These are phyloP conservation scores for Monosporozyma unispora DNA, from an alignment of 805 yeast species.

Conservation along the genomic window DNA sequence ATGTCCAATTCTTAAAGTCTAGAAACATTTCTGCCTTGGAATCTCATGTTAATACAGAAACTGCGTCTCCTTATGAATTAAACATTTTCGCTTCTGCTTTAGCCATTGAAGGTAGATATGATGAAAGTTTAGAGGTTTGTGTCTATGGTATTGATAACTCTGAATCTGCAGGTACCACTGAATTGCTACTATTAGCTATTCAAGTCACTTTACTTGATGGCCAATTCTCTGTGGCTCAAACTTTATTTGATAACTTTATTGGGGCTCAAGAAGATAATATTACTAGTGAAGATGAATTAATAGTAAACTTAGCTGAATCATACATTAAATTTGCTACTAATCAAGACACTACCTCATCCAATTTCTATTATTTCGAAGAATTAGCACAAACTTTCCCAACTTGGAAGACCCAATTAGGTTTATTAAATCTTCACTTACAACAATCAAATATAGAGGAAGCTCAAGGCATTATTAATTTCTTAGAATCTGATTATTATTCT, in stretches of 20 bases:
- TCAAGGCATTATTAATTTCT: conserved; percentile 45
- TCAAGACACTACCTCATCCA: conserved; percentile 32
- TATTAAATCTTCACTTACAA: conserved; percentile 69
- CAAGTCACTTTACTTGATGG: conserved; percentile 35
- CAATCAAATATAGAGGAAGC: conserved; percentile 79
- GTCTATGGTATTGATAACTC: conserved; percentile 38
- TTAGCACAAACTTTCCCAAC: conserved; percentile 45
- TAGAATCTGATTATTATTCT: conserved; percentile 35
- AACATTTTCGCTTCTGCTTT: conserved; percentile 23
- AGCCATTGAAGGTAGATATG: conserved; percentile 20
- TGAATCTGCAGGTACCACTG: conserved; percentile 30
- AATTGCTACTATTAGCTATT: conserved; percentile 35
- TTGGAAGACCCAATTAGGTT: conserved; percentile 47
- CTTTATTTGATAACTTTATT: conserved; percentile 36
- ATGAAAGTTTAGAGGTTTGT: conserved; percentile 33
- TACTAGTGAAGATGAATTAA: conserved; percentile 53
- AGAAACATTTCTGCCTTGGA: conserved; percentile 11
- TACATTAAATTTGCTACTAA: conserved; percentile 45
- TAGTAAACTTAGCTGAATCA: conserved; percentile 71
- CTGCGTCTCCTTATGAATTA: conserved; percentile 16
- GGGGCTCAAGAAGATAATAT: conserved; percentile 39
- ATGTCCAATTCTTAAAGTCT: conserved; percentile 17
- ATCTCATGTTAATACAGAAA: conserved; percentile 6
- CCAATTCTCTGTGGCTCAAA: conserved; percentile 37
- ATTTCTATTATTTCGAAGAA: conserved; percentile 72